Base-by-base conservation (phyloP, 768 basidiomycete species). In the Daedalea quercina region DNA sequence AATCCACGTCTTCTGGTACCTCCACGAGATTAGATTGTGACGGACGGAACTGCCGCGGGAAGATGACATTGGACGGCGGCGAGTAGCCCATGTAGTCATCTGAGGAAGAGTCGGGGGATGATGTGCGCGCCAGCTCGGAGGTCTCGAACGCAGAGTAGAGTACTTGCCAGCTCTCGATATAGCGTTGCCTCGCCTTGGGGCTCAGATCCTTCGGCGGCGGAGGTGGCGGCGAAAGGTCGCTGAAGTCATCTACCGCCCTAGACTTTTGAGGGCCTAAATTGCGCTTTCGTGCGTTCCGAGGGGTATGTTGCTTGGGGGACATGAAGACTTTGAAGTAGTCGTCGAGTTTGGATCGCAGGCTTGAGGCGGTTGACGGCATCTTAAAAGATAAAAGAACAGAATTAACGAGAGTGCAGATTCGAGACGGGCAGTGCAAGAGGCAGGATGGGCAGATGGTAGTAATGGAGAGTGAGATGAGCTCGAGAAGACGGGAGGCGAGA, bases 121-220 rank as follows among this genome's bases (percentile, higher is more conserved):
- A 44, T 9, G 53, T 22, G 42, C 25, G 53, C 31, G 44, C 48
- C 15, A 51, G 34, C 35, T 48, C 47, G 12, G 54, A 55, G n/a
- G 54, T 51, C 22, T 58, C 42, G 55, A 57, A 56, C 35, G 57
- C 54, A 37, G 57, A 46, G 35, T 57, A 55, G 33, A 60, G 49
- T 20, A 58, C 54, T 42, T 60, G 50, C 57, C 57, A 60, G 23
- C 50, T 47, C 43, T 52, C 47, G 40, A 52, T 13, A 19, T 46
- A 50, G 28, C 50, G 47, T 9, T 11, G 19, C 23, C 48, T 51
- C 9, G 44, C 42, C 17, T 33, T 19, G 50, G 35, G 34, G 40
- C 23, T 22, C 42, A 35, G 46, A 52, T 60, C 59, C 41, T 60
- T 60, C 19, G 60, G 60, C 2, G 60, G 60, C 1, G 54, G 54